These are phyloP conservation scores for Setaria italica DNA, from an alignment of 202 grass and related monocot genomes.

Conservation along the genomic window DNA sequence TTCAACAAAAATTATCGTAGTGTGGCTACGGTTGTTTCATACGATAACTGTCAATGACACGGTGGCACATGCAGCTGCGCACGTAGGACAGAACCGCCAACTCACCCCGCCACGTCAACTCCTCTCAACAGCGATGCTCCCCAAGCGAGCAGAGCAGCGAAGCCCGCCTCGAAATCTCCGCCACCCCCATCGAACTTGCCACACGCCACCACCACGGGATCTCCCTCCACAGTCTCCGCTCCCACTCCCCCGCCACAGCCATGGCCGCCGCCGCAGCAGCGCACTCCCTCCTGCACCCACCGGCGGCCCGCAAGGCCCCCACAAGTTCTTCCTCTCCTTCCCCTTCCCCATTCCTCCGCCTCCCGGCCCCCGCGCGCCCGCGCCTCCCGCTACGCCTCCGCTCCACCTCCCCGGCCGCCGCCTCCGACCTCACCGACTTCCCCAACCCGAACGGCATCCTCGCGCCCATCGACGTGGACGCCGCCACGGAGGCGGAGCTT, in stretches of 20 bases:
- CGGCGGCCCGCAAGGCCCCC: not conserved
- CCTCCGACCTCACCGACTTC: conserved; percentile 42
- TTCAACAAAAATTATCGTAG: no score
- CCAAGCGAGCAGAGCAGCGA: not conserved
- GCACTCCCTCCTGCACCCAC: conserved; percentile 44
- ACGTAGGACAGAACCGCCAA: not conserved
- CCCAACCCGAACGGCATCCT: conserved; percentile 48
- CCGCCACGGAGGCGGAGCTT: conserved; percentile 77
- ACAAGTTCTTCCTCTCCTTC: no score
- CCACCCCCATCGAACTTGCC: not conserved
- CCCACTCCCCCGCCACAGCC: not conserved
- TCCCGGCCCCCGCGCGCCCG: not conserved
- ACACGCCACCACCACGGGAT: not conserved
- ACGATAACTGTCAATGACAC: no score
- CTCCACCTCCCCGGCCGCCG: conserved; percentile 35
- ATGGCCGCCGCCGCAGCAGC: not conserved
- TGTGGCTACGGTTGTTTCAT: no score
- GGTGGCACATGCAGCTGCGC: not conserved
- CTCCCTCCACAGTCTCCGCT: not conserved
- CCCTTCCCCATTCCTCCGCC: conserved; percentile 6
- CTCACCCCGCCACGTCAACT: not conserved
- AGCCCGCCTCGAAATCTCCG: conserved; percentile 15
- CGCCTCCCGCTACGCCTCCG: conserved; percentile 12
- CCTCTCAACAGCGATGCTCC: not conserved
- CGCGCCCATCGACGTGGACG: conserved; percentile 54